Base-by-base conservation (phyloP, 2,329 filamentous ascomycete species). In the Fusarium sp. region DNA sequence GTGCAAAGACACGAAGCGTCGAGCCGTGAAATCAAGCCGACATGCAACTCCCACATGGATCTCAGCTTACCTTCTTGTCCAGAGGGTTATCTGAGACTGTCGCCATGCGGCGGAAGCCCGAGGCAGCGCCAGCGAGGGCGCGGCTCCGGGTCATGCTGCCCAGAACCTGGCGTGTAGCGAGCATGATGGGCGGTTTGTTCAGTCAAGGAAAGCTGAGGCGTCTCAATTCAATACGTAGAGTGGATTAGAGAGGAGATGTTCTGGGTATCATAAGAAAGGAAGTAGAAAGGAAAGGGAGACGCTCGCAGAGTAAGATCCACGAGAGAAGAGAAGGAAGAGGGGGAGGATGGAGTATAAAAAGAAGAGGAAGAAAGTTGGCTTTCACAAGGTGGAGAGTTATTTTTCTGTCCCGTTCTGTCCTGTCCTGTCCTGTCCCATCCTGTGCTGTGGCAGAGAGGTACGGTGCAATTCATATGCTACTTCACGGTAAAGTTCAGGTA, bases 51-150 rank as follows among this genome's bases (percentile, higher is more conserved):
- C 27, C 47, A 31, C 31, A 32, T 39, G 15, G 8, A 49, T 29
- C 32, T 10, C 33, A 46, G 68, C 81, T 67, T 75, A 85, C 95
- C 90, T 97, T 97, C 82, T 88, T 88, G 82, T 93, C 91, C 70
- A 99, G 88, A 71, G 92, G 87, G 75, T 88, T 88, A 80, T 97
- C 92, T 72, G 87, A 85, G 74, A 93, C 90, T 71, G 93, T 96
- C 66, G 94, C 94, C 83, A 97, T 88, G 71, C 88, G 83, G 71
- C 88, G 85, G 72, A 88, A 77, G 75, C 84, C 80, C 72, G 88
- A 78, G 84, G 87, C 79, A 77, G 80, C 79, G 71, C 80, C 76
- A 70, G 75, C 75, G 61, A 80, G 71, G 75, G 80, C 80, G 73
- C 87, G 84, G 79, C 81, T 80, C 80, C 84, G 86, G 82, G 85